Percentiles rank a stretch among this genome's conserved stretches.
Conservation (phyloP, 2,329 filamentous ascomycete genomes). For the Fusarium caatingaense region DNA sequence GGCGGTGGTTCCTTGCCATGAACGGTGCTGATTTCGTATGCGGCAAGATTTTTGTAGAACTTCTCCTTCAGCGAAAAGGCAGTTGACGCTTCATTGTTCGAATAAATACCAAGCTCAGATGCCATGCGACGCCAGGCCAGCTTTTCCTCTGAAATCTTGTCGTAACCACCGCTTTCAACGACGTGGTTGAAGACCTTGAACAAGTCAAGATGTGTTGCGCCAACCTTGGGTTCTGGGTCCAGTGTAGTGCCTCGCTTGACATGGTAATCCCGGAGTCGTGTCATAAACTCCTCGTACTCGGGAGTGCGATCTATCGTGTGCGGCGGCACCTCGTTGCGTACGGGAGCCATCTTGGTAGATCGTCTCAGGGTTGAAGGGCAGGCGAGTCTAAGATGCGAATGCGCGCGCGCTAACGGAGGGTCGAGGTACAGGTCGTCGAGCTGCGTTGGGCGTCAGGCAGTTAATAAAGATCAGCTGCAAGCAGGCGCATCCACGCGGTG, state of each 20-base stretch:
- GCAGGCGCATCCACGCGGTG: slow-evolving; percentile 14
- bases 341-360: slow-evolving; percentile 48
- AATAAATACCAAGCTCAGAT: slow-evolving; percentile 78
- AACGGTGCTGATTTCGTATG: slow-evolving; percentile 84
- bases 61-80: slow-evolving; percentile 88
- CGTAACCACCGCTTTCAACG: slow-evolving; percentile 83
- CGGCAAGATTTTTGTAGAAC: slow-evolving; percentile 90
- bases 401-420: slow-evolving; percentile 13
- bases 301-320: slow-evolving; percentile 68
- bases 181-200: slow-evolving; percentile 83
- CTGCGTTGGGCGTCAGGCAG: slow-evolving; percentile 16
- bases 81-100: slow-evolving; percentile 81
- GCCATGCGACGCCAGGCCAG: slow-evolving; percentile 86
- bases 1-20: slow-evolving; percentile 86
- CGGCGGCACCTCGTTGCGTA: slow-evolving; percentile 52
- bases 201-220: slow-evolving; percentile 79
- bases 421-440: neutral
- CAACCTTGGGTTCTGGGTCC: slow-evolving; percentile 84
- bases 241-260: slow-evolving; percentile 81
- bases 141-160: slow-evolving; percentile 84
- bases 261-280: slow-evolving; percentile 78
- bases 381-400: slow-evolving; percentile 15
- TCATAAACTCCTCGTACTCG: slow-evolving; percentile 84
- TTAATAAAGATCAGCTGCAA: slow-evolving; percentile 3
- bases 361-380: neutral